Base-by-base conservation (phyloP, 192 early-diverging fungal species). In the Diversispora epigaea region DNA sequence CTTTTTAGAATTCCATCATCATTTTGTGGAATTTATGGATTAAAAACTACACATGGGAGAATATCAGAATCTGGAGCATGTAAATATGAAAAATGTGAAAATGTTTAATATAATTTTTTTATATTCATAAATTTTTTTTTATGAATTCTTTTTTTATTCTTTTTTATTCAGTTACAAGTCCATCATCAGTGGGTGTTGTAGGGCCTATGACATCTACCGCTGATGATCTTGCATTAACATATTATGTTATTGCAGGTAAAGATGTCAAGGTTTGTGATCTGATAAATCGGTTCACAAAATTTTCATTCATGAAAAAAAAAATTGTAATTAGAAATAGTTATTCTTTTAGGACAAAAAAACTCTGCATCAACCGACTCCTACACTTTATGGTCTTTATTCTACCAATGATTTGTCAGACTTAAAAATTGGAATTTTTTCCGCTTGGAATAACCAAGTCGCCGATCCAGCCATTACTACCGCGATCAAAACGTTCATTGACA, bases 41-140 rank as follows among this genome's bases (percentile, higher is more conserved):
- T 94, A 47, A 94, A 94, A 61, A 84, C 91, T 0, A 94, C 93
- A 10, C 82, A 81, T 46, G 88, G 84, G n/a, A 83, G 93, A 43
- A 70, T 92, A 22, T 86, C 89, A 11, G 68, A 63, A n/a, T 49
- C 45, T 2, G 91, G 91, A 19, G 84, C 82, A 44, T 84, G 81
- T 77, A 64, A 73, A 67, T 25, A 40, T 45, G 7, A n/a, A 49
- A 68, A 7, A 63, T 45, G n/a, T n/a, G n/a, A n/a, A n/a, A n/a
- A n/a, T n/a, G n/a, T n/a, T n/a, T n/a, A n/a, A n/a, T n/a, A n/a
- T n/a, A n/a, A n/a, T n/a, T n/a, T n/a, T n/a, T n/a, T n/a, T n/a
- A n/a, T n/a, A n/a, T n/a, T n/a, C n/a, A n/a, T n/a, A n/a, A n/a
- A n/a, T n/a, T n/a, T n/a, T n/a, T n/a, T n/a, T n/a, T n/a, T n/a